phyloP scores from a whole-genome alignment of 106 monocot species.

The Dioscorea dumetorum region DNA sequence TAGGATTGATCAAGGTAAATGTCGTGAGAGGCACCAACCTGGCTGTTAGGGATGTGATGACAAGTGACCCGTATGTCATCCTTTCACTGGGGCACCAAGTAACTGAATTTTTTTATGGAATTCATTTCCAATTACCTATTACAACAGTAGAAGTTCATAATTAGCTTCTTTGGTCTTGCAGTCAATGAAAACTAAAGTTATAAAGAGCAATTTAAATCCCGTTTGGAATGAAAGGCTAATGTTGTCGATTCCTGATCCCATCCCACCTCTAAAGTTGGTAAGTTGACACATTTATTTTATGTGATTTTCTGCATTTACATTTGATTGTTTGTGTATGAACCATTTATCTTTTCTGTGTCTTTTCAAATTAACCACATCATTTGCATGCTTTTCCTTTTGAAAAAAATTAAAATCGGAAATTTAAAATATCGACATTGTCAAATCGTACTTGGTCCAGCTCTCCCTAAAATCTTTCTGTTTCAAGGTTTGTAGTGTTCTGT shows the following conservation, averaged over 20 bases:
- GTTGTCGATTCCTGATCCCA: constrained; percentile 79
- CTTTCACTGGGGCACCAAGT: constrained; percentile 84
- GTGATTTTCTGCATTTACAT: no score
- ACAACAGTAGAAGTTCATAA: not conserved
- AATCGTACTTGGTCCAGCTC: no score
- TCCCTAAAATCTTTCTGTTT: no score
- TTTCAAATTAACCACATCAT: no score
- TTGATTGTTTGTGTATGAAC: no score
- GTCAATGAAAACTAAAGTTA: constrained; percentile 88
- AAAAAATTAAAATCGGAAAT: no score
- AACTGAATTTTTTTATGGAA: not conserved
- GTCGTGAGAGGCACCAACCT: constrained; percentile 79
- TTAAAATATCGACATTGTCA: no score
- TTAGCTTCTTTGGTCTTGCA: constrained; percentile 21
- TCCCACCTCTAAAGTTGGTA: constrained; percentile 82
- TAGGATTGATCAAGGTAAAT: constrained; percentile 80
- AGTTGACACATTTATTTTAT: constrained; percentile 2
- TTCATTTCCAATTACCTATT: no score
- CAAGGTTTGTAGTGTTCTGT: no score
- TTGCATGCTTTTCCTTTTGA: no score
- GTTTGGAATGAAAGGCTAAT: constrained; percentile 87
- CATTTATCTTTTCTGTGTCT: no score
- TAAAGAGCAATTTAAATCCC: constrained; percentile 89
- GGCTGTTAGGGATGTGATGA: constrained; percentile 77
- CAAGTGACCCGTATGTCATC: constrained; percentile 92